These are phyloP conservation scores for Salvia hispanica DNA, from an alignment of 257 asterid genomes.

Conservation along the genomic window DNA sequence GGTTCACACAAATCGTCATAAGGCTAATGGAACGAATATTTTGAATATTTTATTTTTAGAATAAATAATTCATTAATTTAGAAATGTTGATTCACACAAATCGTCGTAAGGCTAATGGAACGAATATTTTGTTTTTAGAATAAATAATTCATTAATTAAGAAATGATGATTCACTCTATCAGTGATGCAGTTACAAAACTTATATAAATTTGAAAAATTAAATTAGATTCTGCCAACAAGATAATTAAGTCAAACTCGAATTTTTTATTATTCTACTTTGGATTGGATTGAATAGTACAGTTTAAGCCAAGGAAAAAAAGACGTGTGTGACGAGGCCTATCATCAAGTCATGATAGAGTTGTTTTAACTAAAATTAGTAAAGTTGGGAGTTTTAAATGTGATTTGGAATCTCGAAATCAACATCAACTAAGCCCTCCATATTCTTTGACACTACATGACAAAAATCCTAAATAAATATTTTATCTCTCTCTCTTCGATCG, in stretches of 20 bases:
- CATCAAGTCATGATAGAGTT: neutral
- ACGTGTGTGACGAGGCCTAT: too few species aligned
- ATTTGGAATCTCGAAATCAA: neutral
- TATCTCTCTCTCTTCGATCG: too few species aligned
- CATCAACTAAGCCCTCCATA: constrained; percentile 14
- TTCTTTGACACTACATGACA: neutral
- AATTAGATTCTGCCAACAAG: neutral
- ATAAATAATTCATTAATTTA: too few species aligned
- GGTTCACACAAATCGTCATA: too few species aligned
- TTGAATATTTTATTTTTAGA: too few species aligned
- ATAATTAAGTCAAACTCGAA: neutral
- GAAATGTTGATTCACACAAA: too few species aligned
- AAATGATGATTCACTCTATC: too few species aligned
- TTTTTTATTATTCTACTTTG: too few species aligned
- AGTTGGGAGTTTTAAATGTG: neutral
- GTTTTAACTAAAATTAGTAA: neutral
- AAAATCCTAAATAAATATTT: neutral
- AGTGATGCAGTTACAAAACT: neutral
- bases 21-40: too few species aligned
- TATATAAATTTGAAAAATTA: neutral
- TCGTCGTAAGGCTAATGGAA: too few species aligned
- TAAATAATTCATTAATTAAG: too few species aligned
- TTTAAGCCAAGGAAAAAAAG: neutral
- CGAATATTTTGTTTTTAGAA: too few species aligned
- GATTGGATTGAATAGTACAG: neutral